Conservation (phyloP, 306 rosid species). For the Inga leiocalycina region DNA sequence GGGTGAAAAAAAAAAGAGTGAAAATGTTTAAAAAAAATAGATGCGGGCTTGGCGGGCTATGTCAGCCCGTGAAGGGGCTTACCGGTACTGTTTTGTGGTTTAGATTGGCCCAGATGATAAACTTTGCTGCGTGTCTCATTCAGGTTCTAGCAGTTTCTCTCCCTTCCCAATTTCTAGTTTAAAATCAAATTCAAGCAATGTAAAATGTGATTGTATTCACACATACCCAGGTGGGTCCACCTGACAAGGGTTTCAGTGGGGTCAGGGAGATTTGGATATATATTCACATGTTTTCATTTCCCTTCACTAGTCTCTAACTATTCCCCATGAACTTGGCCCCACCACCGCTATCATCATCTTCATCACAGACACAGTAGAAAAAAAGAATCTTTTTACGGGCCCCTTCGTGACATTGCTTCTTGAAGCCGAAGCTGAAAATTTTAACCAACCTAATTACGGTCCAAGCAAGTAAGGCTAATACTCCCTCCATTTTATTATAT, state of each 20-base stretch:
- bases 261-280: too few relatives aligned
- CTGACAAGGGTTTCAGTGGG: not conserved
- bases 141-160: not conserved
- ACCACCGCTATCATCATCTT: not conserved
- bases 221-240: not conserved
- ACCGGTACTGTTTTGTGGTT: not conserved
- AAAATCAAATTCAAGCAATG: not conserved
- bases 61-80: too few relatives aligned
- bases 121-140: not conserved
- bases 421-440: not conserved
- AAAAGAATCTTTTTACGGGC: not conserved
- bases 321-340: not conserved
- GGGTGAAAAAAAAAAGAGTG: too few relatives aligned
- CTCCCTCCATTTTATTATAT: too few relatives aligned
- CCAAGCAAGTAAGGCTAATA: not conserved
- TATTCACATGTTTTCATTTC: constrained; percentile 1
- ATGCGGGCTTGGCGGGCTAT: too few relatives aligned
- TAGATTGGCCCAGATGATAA: not conserved
- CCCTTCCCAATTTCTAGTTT: not conserved
- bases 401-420: not conserved
- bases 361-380: not conserved
- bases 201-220: not conserved
- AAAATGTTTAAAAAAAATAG: too few relatives aligned
- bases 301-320: not conserved
- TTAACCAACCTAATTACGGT: not conserved